Percentiles rank a stretch among this genome's conserved stretches.
Evolutionary conservation across 257 asterid species (phyloP).

Genomic region (Penstemon newberryi): DNA sequence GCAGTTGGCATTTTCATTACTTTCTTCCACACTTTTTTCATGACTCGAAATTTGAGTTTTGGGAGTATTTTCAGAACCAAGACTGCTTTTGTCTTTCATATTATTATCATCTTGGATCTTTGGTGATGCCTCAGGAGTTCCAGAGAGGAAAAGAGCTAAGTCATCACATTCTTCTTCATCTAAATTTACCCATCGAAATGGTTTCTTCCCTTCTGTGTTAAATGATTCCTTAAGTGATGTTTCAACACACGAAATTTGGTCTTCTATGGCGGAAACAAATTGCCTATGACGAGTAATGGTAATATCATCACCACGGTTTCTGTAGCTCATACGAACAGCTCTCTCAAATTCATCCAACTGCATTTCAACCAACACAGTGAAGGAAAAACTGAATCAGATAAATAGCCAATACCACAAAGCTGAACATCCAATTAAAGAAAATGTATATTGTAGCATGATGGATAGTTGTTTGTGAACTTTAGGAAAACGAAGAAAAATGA

Average conservation of each 20-base stretch:
- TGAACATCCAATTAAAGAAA: neutral
- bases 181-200: conserved; percentile 73
- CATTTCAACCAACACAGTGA: conserved; percentile 21
- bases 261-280: conserved; percentile 67
- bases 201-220: conserved; percentile 53
- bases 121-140: conserved; percentile 39
- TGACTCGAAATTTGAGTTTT: conserved; percentile 29
- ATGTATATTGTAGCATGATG: too few species aligned
- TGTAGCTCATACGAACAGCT: conserved; percentile 80
- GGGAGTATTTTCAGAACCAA: conserved; percentile 26
- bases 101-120: conserved; percentile 35
- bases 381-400: conserved; percentile 20
- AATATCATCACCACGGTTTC: conserved; percentile 55
- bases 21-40: conserved; percentile 31
- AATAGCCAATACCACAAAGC: conserved; percentile 6
- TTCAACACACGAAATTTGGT: conserved; percentile 67
- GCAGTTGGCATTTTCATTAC: conserved; percentile 25
- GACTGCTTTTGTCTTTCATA: conserved; percentile 26
- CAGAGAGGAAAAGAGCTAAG: conserved; percentile 79
- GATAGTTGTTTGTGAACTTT: neutral
- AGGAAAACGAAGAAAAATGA: conserved; percentile 6
- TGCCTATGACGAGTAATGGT: conserved; percentile 69
- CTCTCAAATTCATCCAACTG: conserved; percentile 90
- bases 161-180: conserved; percentile 74
- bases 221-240: conserved; percentile 56